phyloP scores from a whole-genome alignment of 2,329 filamentous ascomycete genomes.

The Drechslera avenae region DNA sequence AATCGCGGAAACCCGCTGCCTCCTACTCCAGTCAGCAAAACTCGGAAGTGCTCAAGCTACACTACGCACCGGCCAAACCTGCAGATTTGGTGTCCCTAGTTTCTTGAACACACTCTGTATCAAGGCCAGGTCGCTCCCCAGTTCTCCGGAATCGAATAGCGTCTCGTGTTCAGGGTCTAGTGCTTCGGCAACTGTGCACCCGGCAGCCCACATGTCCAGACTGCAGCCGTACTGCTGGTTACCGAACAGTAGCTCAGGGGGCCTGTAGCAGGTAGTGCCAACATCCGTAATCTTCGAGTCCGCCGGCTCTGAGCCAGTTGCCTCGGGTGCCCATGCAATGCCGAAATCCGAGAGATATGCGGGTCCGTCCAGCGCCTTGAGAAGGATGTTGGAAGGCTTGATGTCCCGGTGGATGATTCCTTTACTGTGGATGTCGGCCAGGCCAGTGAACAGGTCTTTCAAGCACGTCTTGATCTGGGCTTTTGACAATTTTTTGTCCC shows the following conservation, averaged over 20 bases:
- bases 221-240: conserved; percentile 71
- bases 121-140: conserved; percentile 89
- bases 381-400: conserved; percentile 87
- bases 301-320: conserved; percentile 64
- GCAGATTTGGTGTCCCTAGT: conserved; percentile 80
- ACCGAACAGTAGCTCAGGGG: conserved; percentile 90
- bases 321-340: conserved; percentile 77
- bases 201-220: conserved; percentile 89
- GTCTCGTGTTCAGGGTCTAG: conserved; percentile 60
- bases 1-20: conserved; percentile 75
- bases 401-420: conserved; percentile 91
- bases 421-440: conserved; percentile 71
- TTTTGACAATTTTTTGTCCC: conserved; percentile 49
- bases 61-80: conserved; percentile 75
- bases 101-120: conserved; percentile 93
- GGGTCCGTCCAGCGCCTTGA: conserved; percentile 69
- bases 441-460: conserved; percentile 71
- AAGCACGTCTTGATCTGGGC: conserved; percentile 58
- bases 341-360: conserved; percentile 90
- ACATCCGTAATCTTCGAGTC: conserved; percentile 85
- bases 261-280: conserved; percentile 87
- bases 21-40: conserved; percentile 51
- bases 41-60: not conserved
- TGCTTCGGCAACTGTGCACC: conserved; percentile 82
- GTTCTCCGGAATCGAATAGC: conserved; percentile 84